Conservation (phyloP, 2,329 filamentous ascomycete species). For the Pseudogymnoascus sp. region DNA sequence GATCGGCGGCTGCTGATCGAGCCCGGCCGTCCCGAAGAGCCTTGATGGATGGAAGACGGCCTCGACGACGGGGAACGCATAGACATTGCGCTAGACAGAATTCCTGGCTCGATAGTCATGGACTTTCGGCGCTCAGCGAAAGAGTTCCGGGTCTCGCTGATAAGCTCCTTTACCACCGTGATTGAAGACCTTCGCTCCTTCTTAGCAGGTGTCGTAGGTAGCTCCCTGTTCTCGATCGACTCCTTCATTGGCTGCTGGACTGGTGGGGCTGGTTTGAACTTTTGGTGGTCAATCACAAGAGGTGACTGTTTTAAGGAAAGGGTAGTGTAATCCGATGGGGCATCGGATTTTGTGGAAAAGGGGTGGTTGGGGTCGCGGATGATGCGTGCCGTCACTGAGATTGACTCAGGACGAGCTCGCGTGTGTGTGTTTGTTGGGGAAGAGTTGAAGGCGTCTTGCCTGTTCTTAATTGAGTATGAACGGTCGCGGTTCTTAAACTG, state of each 20-base stretch:
- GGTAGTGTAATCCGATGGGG: slow-evolving; percentile 37
- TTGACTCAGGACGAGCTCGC: slow-evolving; percentile 59
- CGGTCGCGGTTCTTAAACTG: slow-evolving; percentile 25
- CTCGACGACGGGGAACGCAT: slow-evolving; percentile 39
- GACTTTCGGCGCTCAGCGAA: slow-evolving; percentile 39
- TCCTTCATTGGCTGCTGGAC: slow-evolving; percentile 5
- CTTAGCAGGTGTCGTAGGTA: slow-evolving; percentile 14
- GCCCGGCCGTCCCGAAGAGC: slow-evolving; percentile 41
- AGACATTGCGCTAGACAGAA: slow-evolving; percentile 23
- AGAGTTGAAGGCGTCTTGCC: slow-evolving; percentile 22
- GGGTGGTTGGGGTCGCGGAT: slow-evolving; percentile 55
- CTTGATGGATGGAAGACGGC: slow-evolving; percentile 41
- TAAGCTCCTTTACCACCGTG: slow-evolving; percentile 46
- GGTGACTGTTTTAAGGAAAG: slow-evolving; percentile 53
- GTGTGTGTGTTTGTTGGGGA: slow-evolving; percentile 24
- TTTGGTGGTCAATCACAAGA: slow-evolving; percentile 50
- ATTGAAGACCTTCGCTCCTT: slow-evolving; percentile 49
- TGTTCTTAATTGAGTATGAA: slow-evolving; percentile 22
- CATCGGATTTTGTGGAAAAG: slow-evolving; percentile 37
- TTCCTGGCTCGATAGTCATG: slow-evolving; percentile 36
- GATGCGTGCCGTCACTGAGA: slow-evolving; percentile 84
- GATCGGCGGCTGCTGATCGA: slow-evolving; percentile 58
- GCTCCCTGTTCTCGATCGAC: not conserved
- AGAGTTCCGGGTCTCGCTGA: slow-evolving; percentile 51
- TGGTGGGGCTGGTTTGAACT: slow-evolving; percentile 17